phyloP scores from a whole-genome alignment of 2,329 filamentous ascomycete species.

The Rasamsonia emersonii region DNA sequence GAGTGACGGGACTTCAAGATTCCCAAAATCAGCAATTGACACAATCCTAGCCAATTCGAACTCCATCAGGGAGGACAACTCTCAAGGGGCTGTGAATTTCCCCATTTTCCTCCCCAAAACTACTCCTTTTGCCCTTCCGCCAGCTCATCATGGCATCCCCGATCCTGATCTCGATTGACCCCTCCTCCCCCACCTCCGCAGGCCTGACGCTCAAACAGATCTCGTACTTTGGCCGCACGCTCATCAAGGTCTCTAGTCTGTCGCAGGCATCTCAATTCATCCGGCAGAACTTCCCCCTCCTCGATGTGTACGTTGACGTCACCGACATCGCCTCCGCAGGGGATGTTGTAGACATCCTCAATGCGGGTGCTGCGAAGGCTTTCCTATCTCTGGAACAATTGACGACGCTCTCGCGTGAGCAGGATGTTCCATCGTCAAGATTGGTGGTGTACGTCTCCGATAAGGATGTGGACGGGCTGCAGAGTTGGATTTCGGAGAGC shows the following conservation, averaged over 20 bases:
- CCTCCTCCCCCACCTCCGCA: slow-evolving; percentile 35
- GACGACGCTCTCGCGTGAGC: slow-evolving; percentile 42
- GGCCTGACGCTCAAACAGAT: slow-evolving; percentile 47
- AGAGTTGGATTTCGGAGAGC: slow-evolving; percentile 30
- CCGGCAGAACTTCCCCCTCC: slow-evolving; percentile 46
- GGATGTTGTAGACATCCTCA: slow-evolving; percentile 70
- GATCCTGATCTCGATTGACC: slow-evolving; percentile 33
- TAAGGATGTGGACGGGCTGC: slow-evolving; percentile 29
- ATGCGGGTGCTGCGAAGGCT: slow-evolving; percentile 75
- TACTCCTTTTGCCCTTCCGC: background rate
- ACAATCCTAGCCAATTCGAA: too few species aligned
- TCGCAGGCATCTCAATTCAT: slow-evolving; percentile 43
- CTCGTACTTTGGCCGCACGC: slow-evolving; percentile 51
- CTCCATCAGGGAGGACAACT: too few species aligned
- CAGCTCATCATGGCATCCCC: slow-evolving; percentile 30
- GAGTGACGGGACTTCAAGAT: too few species aligned
- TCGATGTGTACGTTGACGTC: slow-evolving; percentile 66
- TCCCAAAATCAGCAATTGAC: too few species aligned
- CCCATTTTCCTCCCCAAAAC: slow-evolving; percentile 2
- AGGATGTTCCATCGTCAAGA: slow-evolving; percentile 46
- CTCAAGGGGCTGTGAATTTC: too few species aligned
- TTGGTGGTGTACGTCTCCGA: slow-evolving; percentile 47
- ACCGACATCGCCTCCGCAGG: slow-evolving; percentile 59
- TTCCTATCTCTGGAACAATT: slow-evolving; percentile 70
- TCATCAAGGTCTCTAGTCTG: slow-evolving; percentile 41